These are phyloP conservation scores for Saccharomycopsis capsularis DNA, from an alignment of 805 yeast genomes.

Conservation along the genomic window DNA sequence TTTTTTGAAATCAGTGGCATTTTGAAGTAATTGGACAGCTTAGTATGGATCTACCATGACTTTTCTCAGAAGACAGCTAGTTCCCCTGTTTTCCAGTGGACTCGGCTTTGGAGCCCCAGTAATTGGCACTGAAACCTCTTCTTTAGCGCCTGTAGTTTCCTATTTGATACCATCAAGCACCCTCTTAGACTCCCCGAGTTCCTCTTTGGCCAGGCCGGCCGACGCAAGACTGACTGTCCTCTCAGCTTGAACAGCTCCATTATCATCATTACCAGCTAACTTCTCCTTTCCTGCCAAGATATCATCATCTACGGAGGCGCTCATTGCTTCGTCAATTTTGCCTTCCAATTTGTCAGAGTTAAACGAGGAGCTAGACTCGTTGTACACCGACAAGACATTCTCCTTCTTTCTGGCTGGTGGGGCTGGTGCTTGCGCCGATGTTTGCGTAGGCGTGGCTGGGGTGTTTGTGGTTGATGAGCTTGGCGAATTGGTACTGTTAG, in stretches of 20 bases:
- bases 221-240: neutral
- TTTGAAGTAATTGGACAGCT: too few relatives aligned
- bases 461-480: neutral
- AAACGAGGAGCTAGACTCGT: conserved; percentile 7
- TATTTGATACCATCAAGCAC: neutral
- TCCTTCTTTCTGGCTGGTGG: conserved; percentile 1
- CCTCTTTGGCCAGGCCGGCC: neutral
- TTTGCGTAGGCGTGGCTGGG: neutral
- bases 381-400: conserved; percentile 1
- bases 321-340: conserved; percentile 15
- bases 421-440: neutral
- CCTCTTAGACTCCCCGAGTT: neutral
- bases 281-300: neutral
- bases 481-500: neutral
- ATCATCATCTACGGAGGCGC: conserved; percentile 2
- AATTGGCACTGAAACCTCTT: neutral
- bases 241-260: conserved; percentile 9
- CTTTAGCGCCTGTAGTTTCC: neutral
- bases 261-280: conserved; percentile 14
- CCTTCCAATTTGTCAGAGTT: conserved; percentile 15
- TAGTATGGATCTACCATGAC: too few relatives aligned
- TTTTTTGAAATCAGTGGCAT: too few relatives aligned
- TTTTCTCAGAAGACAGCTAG: too few relatives aligned
- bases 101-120: neutral
- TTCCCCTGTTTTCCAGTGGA: neutral